These are phyloP conservation scores for Leishmania gerbilli DNA, from an alignment of 208 protist genomes.

Conservation along the genomic window DNA sequence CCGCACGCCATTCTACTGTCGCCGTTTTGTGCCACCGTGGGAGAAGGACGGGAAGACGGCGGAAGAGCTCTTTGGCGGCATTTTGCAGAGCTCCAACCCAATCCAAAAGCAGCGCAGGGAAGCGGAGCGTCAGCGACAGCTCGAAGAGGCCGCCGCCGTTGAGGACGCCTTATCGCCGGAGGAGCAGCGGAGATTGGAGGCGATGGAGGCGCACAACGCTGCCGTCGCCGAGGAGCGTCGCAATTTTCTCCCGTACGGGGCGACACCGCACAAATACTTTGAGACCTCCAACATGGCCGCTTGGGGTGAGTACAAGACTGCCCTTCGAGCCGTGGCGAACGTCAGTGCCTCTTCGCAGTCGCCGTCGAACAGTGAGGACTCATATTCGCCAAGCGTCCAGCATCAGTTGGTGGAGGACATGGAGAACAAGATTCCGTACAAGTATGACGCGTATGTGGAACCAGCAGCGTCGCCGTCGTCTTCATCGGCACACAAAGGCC, in stretches of 20 bases:
- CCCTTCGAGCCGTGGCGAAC: conserved; percentile 7
- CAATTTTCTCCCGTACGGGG: conserved; percentile 81
- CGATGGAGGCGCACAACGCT: conserved; percentile 56
- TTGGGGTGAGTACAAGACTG: conserved; percentile 70
- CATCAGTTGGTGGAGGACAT: conserved; percentile 57
- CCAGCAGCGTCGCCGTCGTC: conserved; percentile 5
- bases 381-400: conserved; percentile 51
- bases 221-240: conserved; percentile 38
- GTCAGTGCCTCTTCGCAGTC: neutral
- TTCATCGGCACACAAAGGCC: neutral
- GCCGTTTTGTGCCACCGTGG: conserved; percentile 89
- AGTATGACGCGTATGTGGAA: conserved; percentile 50
- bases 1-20: neutral
- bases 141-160: conserved; percentile 30
- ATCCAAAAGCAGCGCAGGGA: conserved; percentile 46
- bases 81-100: conserved; percentile 74
- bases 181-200: conserved; percentile 51
- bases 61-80: conserved; percentile 78
- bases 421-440: conserved; percentile 77
- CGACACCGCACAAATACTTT: conserved; percentile 65
- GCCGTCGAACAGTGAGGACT: neutral
- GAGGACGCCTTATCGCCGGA: conserved; percentile 38
- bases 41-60: conserved; percentile 79
- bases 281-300: conserved; percentile 70
- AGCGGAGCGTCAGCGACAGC: conserved; percentile 29